Evolutionary conservation across 2,329 filamentous ascomycete genomes (phyloP), one percentile per base, ranked within the genome.

Genomic region (Hypoxylon sp.): DNA sequence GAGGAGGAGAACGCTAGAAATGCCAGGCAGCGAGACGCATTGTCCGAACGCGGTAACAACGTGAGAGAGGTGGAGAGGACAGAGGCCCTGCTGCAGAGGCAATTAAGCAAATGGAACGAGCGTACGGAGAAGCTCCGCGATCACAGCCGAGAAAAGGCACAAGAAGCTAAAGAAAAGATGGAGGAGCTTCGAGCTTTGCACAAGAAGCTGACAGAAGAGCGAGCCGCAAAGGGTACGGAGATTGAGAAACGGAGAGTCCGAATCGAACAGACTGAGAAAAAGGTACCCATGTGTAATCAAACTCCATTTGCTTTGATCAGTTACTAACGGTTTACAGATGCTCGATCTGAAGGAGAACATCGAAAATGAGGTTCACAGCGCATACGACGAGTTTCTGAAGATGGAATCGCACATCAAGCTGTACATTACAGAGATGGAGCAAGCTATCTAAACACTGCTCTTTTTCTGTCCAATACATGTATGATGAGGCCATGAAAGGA

Each of bases 401-500:
- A 88, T 99, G 84, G 93, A 97, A 72, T 88, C 91, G 26, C 94
- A 99, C 69, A 95, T 99, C 71, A 93, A 92, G 73, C 79, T 97
- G 57, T 99, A 99, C 77, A 96, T 99, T 67, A 96, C 90, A 3
- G 94, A 99, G 79, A 97, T 99, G 92, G 94, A 97, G 74, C 92
- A 97, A 73, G 88, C 87, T 48, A 83, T 94, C 62, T 77, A 62
- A 67, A 30, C 43, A 32, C 16, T 60, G 38, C 13, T 45, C 45
- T 12, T 45, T 44, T 47, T 41, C 48, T 32, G 20, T 23, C 50
- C 57, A 38, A 51, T 63, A 54, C 54, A 59, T 51, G 58, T 43
- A 44, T 67, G 49, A 68, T 57, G 68, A 62, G 55, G 55, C 66
- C 32, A 69, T 59, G 64, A 61, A 59, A 57, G 57, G 65, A 73